Evolutionary conservation across 2,329 filamentous ascomycete species (phyloP), one percentile per base, ranked within the genome.

Genomic region (Nannizziopsis arthrosporioides): DNA sequence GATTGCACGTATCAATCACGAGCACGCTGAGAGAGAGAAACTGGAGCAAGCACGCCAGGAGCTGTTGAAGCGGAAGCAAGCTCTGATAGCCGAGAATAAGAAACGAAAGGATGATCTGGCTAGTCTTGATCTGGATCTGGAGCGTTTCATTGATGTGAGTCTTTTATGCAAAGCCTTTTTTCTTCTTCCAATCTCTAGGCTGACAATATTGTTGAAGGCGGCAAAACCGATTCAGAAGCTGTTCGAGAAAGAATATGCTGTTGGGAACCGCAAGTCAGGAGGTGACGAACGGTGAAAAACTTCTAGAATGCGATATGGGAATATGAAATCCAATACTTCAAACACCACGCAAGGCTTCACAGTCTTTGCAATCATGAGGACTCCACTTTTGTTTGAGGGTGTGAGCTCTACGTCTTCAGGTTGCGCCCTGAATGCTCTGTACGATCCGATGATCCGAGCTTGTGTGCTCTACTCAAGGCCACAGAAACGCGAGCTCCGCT

Each of bases 71-170:
- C 76, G 77, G 64, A 85, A 85, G 60, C 79, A 84, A 59, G 77
- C 73, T 2, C 65, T 85, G 52, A 80, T 82, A 53, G 77, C 78
- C 31, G 80, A 84, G 63, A 95, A 95, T 63, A 94, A 93, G 69
- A 87, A 87, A 68, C 78, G 90, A 56, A 94, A 94, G 64, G 89
- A 95, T 48, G 88, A 96, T 59, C 71, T 98, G 42, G 88, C 85
- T 15, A 94, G 84, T 59, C 70, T 98, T 52, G 92, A 98, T 59
- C 84, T 85, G 60, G 87, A 94, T 65, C 71, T 96, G 49, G 92
- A 96, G 68, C 89, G 85, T 60, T 94, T 94, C 61, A 90, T 94
- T 59, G 87, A 93, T 66, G 85, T 86, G 61, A 61, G 82, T 70
- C 9, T 15, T 15, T 27, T n/a, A 22, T 19, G 12, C 22, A 27